Conservation (phyloP, 495 filamentous ascomycete genomes). For the Tuber aestivum region DNA sequence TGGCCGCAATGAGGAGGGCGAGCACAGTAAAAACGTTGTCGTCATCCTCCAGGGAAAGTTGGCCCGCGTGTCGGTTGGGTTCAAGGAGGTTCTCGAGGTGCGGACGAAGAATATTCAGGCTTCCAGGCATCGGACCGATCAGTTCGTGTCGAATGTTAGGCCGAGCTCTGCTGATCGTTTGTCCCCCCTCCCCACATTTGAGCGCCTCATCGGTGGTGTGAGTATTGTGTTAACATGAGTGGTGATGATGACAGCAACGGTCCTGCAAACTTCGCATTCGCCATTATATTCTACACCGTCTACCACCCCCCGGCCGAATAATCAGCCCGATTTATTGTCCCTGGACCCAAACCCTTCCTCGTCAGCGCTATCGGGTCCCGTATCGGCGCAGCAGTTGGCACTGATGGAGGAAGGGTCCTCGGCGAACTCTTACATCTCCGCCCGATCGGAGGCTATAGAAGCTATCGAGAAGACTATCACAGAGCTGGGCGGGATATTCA, state of each 20-base stretch:
- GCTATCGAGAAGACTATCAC: constrained; percentile 92
- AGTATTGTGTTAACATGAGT: constrained; percentile 19
- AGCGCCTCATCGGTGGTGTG: constrained; percentile 30
- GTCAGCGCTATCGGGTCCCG: constrained; percentile 48
- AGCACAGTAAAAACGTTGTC: constrained; percentile 97
- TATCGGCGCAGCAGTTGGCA: constrained; percentile 80
- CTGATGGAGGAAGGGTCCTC: constrained; percentile 91
- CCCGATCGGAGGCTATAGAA: constrained; percentile 92
- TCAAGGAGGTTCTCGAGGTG: constrained; percentile 95
- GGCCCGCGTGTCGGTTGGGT: constrained; percentile 85
- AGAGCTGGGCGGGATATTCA: constrained; percentile 92
- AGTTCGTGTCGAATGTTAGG: constrained; percentile 75
- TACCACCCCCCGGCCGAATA: constrained; percentile 45
- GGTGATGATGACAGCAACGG: constrained; percentile 24
- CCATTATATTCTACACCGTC: constrained; percentile 77
- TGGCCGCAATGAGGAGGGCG: constrained; percentile 69
- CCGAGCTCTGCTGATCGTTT: constrained; percentile 36
- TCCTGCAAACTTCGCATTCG: constrained; percentile 47
- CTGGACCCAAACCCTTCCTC: constrained; percentile 60
- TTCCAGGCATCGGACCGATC: constrained; percentile 81
- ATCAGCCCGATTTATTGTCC: constrained; percentile 66
- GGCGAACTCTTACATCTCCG: constrained; percentile 82
- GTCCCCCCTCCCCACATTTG: constrained; percentile 26
- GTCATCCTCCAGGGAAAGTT: constrained; percentile 88
- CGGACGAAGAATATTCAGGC: constrained; percentile 98